Conservation (phyloP, 352 stramenopile genomes). For the Globisporangium alternatum region DNA sequence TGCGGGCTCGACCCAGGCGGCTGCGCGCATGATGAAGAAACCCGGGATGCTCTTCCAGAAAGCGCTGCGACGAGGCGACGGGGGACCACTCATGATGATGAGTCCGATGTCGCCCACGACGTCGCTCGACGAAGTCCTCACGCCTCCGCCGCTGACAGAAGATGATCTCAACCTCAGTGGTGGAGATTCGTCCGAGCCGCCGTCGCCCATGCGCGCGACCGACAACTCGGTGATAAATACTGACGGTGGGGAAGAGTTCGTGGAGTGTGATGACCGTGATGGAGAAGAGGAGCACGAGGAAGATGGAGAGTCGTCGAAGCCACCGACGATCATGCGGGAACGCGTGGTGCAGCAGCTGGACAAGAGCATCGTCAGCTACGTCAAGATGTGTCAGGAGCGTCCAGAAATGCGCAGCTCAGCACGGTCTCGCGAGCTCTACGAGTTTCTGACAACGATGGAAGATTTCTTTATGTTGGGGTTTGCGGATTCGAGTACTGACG, state of each 20-base stretch:
- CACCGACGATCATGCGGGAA: conserved; percentile 36
- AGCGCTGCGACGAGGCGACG: conserved; percentile 27
- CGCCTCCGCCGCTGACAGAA: conserved; percentile 21
- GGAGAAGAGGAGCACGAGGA: conserved; percentile 14
- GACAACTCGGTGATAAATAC: conserved; percentile 1
- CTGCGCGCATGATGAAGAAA: conserved; percentile 70
- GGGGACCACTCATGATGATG: neutral
- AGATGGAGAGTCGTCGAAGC: conserved; percentile 6
- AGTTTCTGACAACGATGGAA: conserved; percentile 67
- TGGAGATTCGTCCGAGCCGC: conserved; percentile 12
- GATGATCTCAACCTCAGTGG: conserved; percentile 14
- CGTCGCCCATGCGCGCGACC: conserved; percentile 1
- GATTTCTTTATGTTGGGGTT: conserved; percentile 70
- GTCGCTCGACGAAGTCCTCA: conserved; percentile 28
- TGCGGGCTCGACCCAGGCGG: conserved; percentile 26
- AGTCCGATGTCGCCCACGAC: conserved; percentile 22
- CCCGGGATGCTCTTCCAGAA: conserved; percentile 68
- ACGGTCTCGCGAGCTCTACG: conserved; percentile 62
- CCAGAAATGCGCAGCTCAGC: conserved; percentile 66
- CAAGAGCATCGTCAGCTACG: conserved; percentile 53
- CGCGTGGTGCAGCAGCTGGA: conserved; percentile 54
- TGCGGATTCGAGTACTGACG: conserved; percentile 20
- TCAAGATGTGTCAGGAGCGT: conserved; percentile 55
- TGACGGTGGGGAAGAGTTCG: neutral
- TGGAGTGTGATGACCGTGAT: neutral